Base-by-base conservation (phyloP, 108 stramenopile species). In the Cyclostephanos invisitatus region DNA sequence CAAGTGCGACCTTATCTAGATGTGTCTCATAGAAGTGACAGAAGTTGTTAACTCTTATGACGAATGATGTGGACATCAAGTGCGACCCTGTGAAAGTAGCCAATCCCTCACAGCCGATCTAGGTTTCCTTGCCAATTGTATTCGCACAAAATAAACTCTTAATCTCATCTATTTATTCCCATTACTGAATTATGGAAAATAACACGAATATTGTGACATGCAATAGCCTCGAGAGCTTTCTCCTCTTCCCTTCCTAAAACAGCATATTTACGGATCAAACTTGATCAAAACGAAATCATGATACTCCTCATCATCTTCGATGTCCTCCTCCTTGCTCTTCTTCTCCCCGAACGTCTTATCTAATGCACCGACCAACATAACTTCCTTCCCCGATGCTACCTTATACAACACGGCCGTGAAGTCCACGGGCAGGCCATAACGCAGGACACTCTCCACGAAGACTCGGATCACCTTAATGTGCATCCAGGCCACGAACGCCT, bases 381-480 rank as follows among this genome's bases (percentile, higher is more conserved):
- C 35, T 62, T 94, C 94, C 74, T 89, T 92, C 36, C 90, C 91
- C 35, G 55, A n/a, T 22, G 86, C 67, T 17, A 92, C 89, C 82
- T 94, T 91, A 82, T 92, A 92, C 47, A 96, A 78, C 9, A 93
- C 93, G n/a, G 95, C 86, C 0, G 92, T 92, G 62, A 96, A 95
- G 75, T 98, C 94, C 15, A 96, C 94, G 14, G 98, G 98, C 18
- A 98, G 83, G 36, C 98, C 98, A 64, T 98, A 98, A 46, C 97
- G 91, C 28, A 98, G 76, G 14, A 98, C 96, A 72, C 90, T 90
- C 87, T 98, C 98, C 29, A 96, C 94, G 83, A 98, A 98, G 12
- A 95, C 96, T 25, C 96, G 92, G 65, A 98, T 95, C 36, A 97
- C 91, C 85, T 98, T 98, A 58, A 98, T 86, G 80, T 98, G 98